Percentiles rank a stretch among this genome's conserved stretches.
Conservation (phyloP, 176 grass and related monocot genomes). For the Puccinellia tenuiflora region DNA sequence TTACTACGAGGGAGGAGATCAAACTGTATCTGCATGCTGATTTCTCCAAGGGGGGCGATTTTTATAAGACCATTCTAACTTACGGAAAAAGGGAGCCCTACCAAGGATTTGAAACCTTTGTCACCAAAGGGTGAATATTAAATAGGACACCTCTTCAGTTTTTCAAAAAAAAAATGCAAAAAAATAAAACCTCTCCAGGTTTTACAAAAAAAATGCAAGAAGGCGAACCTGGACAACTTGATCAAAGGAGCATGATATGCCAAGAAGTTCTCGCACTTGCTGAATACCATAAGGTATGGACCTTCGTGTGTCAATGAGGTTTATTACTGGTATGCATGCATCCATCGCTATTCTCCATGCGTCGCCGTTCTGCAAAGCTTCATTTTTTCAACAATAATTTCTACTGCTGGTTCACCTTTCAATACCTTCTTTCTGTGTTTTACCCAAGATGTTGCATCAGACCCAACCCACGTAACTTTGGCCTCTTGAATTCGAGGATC, state of each 20-base stretch:
- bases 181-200: background rate
- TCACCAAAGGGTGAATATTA: background rate
- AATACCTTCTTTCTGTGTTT: constrained; percentile 36
- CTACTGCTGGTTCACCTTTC: constrained; percentile 73
- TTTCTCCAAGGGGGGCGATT: background rate
- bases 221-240: constrained; percentile 81
- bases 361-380: constrained; percentile 59
- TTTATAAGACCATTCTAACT: background rate
- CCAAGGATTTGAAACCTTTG: background rate
- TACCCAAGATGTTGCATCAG: constrained; percentile 64
- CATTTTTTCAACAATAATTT: constrained; percentile 65
- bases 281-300: constrained; percentile 87
- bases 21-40: background rate
- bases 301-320: constrained; percentile 72
- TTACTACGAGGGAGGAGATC: background rate
- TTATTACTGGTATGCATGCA: constrained; percentile 84
- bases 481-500: constrained; percentile 72
- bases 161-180: background rate
- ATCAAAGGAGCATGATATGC: constrained; percentile 95
- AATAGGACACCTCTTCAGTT: background rate
- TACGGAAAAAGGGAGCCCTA: background rate
- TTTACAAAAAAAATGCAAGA: background rate
- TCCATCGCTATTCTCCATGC: constrained; percentile 80
- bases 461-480: constrained; percentile 81
- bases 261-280: constrained; percentile 74